Conservation (phyloP, 805 yeast species). For the Suhomyces xylopsoci region DNA sequence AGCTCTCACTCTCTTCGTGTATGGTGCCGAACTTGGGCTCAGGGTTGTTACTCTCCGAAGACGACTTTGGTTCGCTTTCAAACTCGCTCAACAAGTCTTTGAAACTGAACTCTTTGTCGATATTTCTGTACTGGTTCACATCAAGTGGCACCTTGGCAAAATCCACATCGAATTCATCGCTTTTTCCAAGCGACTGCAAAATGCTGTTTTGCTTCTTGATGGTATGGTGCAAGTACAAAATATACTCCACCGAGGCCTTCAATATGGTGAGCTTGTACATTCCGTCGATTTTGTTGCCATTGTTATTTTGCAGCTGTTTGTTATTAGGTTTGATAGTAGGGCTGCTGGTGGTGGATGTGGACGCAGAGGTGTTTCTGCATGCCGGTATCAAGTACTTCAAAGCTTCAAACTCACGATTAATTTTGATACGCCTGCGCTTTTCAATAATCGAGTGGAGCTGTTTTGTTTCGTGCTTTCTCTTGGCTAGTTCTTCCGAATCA, state of each 20-base stretch:
- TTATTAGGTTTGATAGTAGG: constrained; percentile 19
- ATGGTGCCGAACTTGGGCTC: constrained; percentile 6
- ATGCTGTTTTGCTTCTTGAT: constrained; percentile 51
- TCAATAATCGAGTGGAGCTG: constrained; percentile 72
- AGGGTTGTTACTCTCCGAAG: neutral
- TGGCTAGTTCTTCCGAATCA: constrained; percentile 40
- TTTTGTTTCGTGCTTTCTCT: constrained; percentile 41
- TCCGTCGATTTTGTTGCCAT: constrained; percentile 48
- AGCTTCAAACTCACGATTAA: constrained; percentile 81
- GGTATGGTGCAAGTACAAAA: constrained; percentile 63
- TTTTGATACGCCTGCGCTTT: constrained; percentile 71
- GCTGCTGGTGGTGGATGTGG: constrained; percentile 14
- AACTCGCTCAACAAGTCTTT: constrained; percentile 22
- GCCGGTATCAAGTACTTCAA: constrained; percentile 76
- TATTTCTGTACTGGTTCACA: constrained; percentile 57
- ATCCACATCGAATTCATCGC: constrained; percentile 34
- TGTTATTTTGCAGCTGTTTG: constrained; percentile 1
- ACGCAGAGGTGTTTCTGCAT: constrained; percentile 51
- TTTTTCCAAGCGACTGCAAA: constrained; percentile 18
- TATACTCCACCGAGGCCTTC: constrained; percentile 81
- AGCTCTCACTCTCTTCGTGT: constrained; percentile 7
- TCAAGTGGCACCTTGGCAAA: constrained; percentile 57
- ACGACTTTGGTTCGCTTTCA: neutral
- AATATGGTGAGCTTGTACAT: constrained; percentile 80
- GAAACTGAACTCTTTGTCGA: constrained; percentile 55